These are phyloP conservation scores for Fraxinus nigra DNA, from an alignment of 305 asterid genomes.

Conservation along the genomic window DNA sequence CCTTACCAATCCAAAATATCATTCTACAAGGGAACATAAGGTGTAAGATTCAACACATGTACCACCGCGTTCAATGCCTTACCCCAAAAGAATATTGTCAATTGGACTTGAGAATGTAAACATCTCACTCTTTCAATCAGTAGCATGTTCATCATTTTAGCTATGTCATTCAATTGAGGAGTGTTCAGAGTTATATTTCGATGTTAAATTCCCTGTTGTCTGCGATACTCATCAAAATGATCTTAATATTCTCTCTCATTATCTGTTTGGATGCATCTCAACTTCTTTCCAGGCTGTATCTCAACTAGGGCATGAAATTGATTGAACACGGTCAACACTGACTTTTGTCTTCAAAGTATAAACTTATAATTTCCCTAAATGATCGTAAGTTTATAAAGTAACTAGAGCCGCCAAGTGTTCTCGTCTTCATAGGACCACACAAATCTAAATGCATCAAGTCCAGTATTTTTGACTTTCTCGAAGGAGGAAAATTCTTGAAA, in stretches of 20 bases:
- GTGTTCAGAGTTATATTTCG: background rate
- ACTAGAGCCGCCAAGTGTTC: background rate
- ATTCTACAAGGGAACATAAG: background rate
- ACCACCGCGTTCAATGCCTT: background rate
- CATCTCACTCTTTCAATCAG: background rate
- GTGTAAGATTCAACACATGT: background rate
- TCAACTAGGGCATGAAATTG: background rate
- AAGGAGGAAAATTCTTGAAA: background rate
- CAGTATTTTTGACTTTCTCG: background rate
- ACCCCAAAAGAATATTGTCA: background rate
- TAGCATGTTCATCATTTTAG: background rate
- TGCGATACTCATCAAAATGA: background rate
- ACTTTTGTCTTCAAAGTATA: slow-evolving; percentile 1
- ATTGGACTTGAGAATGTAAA: background rate
- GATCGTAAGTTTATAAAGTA: background rate
- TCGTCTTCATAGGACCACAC: background rate
- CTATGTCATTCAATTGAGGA: background rate
- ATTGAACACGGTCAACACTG: background rate
- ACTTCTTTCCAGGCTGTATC: background rate
- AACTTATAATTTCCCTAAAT: background rate
- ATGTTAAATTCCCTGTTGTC: background rate
- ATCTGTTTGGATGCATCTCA: background rate
- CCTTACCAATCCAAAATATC: background rate
- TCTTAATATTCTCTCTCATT: background rate
- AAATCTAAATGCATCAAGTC: no score